phyloP scores from a whole-genome alignment of 31 red algal genomes.

The Odonthalia washingtoniensis region DNA sequence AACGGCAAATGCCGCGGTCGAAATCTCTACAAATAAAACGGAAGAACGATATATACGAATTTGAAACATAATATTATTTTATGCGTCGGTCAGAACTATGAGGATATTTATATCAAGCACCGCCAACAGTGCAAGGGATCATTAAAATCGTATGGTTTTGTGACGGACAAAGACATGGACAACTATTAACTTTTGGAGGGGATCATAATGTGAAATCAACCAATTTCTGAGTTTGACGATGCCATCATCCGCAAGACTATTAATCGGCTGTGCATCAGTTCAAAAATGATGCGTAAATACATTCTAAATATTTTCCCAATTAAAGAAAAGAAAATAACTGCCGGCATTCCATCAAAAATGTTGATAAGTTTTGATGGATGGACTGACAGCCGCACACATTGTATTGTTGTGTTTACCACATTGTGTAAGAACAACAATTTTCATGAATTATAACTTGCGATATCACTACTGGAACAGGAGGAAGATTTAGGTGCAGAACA shows the following conservation, averaged over 20 bases:
- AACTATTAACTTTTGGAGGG: no score
- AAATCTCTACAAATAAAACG: no score
- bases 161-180: neutral
- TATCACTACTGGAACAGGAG: neutral
- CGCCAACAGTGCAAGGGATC: neutral
- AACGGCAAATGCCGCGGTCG: no score
- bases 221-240: neutral
- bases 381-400: neutral
- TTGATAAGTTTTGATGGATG: neutral
- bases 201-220: no score
- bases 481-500: neutral
- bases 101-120: neutral
- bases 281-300: neutral
- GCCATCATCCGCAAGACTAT: neutral
- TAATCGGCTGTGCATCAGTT: neutral
- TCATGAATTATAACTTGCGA: neutral
- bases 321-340: neutral
- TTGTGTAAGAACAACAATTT: neutral
- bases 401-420: neutral
- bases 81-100: no score
- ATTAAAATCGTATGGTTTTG: neutral
- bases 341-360: neutral
- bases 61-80: neutral
- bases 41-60: no score
- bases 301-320: neutral